Conservation (phyloP, 192 early-diverging fungal genomes). For the Coemansia sp. region DNA sequence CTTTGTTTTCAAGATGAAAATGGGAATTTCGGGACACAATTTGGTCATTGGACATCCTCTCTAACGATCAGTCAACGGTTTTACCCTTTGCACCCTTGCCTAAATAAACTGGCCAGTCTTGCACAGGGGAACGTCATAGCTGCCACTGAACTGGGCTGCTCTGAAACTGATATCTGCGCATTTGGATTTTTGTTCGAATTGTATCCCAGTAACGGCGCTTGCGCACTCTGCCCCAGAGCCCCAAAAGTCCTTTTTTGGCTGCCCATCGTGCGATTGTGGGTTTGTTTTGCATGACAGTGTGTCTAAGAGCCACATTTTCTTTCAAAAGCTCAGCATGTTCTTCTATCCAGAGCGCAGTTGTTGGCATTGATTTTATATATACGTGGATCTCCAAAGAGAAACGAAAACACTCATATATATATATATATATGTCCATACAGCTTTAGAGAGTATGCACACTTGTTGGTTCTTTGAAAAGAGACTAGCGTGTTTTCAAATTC, state of each 20-base stretch:
- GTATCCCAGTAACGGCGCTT: slow-evolving; percentile 1
- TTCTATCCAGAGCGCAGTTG: neutral
- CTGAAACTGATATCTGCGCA: slow-evolving; percentile 46
- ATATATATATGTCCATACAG: too few relatives aligned
- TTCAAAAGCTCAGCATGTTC: neutral
- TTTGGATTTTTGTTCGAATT: slow-evolving; percentile 50
- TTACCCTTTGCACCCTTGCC: slow-evolving; percentile 48
- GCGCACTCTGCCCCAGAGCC: neutral
- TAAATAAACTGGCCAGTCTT: slow-evolving; percentile 39
- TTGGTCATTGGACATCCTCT: slow-evolving; percentile 53
- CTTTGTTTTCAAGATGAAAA: neutral
- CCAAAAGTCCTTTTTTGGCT: neutral
- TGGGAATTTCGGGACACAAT: slow-evolving; percentile 14
- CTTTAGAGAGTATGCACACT: too few relatives aligned
- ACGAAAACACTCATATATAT: too few relatives aligned
- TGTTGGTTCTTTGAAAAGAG: neutral
- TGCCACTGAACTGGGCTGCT: slow-evolving; percentile 33
- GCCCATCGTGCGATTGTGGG: neutral
- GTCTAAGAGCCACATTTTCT: neutral
- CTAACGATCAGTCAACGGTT: slow-evolving; percentile 54
- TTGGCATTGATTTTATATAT: too few relatives aligned
- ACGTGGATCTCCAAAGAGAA: too few relatives aligned
- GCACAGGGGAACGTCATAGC: slow-evolving; percentile 51
- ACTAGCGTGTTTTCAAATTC: neutral
- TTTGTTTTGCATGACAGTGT: neutral